Conservation (phyloP, 129 eudicot species). For the Logfia minima region DNA sequence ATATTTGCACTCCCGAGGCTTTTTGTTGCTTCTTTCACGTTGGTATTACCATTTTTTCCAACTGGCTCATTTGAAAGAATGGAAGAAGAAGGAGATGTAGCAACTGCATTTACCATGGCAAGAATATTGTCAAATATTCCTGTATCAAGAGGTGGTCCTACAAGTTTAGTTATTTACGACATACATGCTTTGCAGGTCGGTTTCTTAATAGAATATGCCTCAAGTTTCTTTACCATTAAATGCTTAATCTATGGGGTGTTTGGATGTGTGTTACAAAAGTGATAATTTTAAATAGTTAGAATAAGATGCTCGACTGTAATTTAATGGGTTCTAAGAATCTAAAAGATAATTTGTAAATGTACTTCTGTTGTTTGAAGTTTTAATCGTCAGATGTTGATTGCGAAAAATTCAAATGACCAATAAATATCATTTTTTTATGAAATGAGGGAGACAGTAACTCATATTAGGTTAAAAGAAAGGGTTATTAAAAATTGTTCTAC, state of each 20-base stretch:
- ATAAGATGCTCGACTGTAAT: too few relatives aligned
- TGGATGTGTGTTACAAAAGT: too few relatives aligned
- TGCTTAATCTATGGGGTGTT: not conserved
- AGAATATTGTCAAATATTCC: slow-evolving; percentile 89
- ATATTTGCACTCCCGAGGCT: slow-evolving; percentile 92
- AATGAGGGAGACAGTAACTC: too few relatives aligned
- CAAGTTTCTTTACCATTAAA: not conserved
- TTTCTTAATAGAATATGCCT: slow-evolving; percentile 14
- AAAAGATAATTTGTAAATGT: too few relatives aligned
- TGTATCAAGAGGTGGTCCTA: slow-evolving; percentile 96
- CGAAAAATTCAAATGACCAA: too few relatives aligned
- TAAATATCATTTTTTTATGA: too few relatives aligned
- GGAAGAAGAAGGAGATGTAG: slow-evolving; percentile 99
- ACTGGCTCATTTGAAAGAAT: slow-evolving; percentile 94
- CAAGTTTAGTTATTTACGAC: slow-evolving; percentile 90
- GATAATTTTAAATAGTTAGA: too few relatives aligned
- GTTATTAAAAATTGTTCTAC: too few relatives aligned
- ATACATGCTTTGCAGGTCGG: slow-evolving; percentile 98
- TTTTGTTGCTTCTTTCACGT: slow-evolving; percentile 84
- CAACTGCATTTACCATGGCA: slow-evolving; percentile 98
- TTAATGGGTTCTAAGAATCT: too few relatives aligned
- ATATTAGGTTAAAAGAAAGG: too few relatives aligned
- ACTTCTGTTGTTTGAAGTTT: too few relatives aligned
- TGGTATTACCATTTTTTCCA: slow-evolving; percentile 91
- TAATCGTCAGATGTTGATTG: too few relatives aligned